Conservation (phyloP, 1,284 basidiomycete species). For the Salmacisia buchloeana region DNA sequence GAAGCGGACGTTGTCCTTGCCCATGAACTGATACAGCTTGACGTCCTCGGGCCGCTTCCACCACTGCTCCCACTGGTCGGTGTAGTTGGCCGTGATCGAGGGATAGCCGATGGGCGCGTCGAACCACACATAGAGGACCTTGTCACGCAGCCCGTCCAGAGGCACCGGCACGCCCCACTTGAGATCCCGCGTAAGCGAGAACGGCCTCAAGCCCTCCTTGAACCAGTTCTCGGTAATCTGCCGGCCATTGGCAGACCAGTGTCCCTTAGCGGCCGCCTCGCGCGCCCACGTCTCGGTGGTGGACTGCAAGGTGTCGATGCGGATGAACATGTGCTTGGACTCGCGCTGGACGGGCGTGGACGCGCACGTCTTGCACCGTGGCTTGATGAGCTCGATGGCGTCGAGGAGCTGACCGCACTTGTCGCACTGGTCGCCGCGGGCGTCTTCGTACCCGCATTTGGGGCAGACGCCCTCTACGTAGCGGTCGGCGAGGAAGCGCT, state of each 20-base stretch:
- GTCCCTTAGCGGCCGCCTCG: slow-evolving; percentile 69
- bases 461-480: slow-evolving; percentile 49
- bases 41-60: slow-evolving; percentile 88
- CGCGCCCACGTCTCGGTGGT: slow-evolving; percentile 83
- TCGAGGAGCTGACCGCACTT: slow-evolving; percentile 80
- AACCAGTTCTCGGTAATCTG: slow-evolving; percentile 87
- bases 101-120: slow-evolving; percentile 97
- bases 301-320: slow-evolving; percentile 76
- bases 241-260: slow-evolving; percentile 88
- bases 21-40: slow-evolving; percentile 94
- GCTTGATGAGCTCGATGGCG: slow-evolving; percentile 87
- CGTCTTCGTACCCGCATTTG: slow-evolving; percentile 60
- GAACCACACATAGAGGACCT: slow-evolving; percentile 93
- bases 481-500: slow-evolving; percentile 48
- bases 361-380: slow-evolving; percentile 83
- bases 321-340: slow-evolving; percentile 92
- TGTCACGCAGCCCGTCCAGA: slow-evolving; percentile 74
- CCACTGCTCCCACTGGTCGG: slow-evolving; percentile 91
- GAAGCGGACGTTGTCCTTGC: slow-evolving; percentile 75
- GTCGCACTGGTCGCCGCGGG: slow-evolving; percentile 98
- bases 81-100: slow-evolving; percentile 94
- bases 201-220: slow-evolving; percentile 77
- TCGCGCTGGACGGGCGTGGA: slow-evolving; percentile 61
- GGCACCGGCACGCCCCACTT: slow-evolving; percentile 96
- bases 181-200: slow-evolving; percentile 87